These are phyloP conservation scores for Xylariaceae sp. DNA, from an alignment of 2,329 filamentous ascomycete species.

Conservation along the genomic window DNA sequence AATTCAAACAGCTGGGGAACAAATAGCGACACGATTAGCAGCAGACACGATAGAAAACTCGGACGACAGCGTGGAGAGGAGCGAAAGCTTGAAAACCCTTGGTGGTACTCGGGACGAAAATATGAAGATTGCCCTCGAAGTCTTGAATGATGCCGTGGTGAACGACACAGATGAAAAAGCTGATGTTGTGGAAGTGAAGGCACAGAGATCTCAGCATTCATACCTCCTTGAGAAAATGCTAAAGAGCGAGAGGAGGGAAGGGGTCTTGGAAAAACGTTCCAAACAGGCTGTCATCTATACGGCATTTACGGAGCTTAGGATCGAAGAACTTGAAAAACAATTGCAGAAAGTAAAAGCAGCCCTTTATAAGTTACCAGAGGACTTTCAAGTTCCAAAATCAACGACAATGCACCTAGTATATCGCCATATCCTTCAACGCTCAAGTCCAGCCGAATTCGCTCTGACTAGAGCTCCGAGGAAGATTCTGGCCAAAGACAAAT, in stretches of 20 bases:
- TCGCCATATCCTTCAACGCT: conserved; percentile 1
- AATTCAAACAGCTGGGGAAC: too few relatives aligned
- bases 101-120: too few relatives aligned
- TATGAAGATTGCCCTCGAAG: too few relatives aligned
- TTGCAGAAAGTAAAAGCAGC: conserved; percentile 4
- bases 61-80: too few relatives aligned
- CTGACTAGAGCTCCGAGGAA: background rate
- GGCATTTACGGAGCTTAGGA: conserved; percentile 6
- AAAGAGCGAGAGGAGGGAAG: background rate
- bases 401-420: background rate
- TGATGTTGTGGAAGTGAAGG: background rate
- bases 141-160: background rate
- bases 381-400: background rate
- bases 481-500: background rate
- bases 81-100: too few relatives aligned
- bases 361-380: conserved; percentile 8
- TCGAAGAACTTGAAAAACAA: conserved; percentile 9
- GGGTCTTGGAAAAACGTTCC: background rate
- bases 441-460: conserved; percentile 4
- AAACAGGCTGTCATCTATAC: conserved; percentile 10
- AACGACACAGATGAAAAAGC: background rate
- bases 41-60: too few relatives aligned
- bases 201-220: too few relatives aligned
- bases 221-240: background rate
- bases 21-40: too few relatives aligned